Percentiles rank a stretch among this genome's conserved stretches.
Evolutionary conservation across 75 land plant genomes (phyloP).

Genomic region (Cupressus sempervirens): DNA sequence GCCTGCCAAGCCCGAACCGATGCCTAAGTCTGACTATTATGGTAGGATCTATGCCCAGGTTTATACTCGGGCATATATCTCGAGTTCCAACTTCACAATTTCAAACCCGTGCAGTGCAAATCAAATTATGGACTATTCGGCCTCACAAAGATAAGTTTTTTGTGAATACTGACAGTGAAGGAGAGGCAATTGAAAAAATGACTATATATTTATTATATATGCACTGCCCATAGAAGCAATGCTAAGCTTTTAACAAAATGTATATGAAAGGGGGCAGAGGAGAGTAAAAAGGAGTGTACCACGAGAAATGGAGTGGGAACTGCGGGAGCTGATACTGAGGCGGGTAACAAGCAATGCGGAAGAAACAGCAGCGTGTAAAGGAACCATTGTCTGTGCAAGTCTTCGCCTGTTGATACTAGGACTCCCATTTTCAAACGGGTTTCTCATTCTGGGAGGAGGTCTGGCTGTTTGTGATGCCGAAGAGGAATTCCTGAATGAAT

Average conservation of each 20-base stretch:
- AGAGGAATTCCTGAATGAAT: background rate
- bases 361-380: slow-evolving; percentile 67
- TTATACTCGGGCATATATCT: too few relatives aligned
- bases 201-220: background rate
- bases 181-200: background rate
- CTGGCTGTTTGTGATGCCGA: background rate
- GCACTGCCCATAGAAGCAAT: background rate
- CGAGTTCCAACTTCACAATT: too few relatives aligned
- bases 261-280: slow-evolving; percentile 30
- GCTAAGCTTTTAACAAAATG: background rate
- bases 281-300: slow-evolving; percentile 56
- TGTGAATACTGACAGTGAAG: background rate
- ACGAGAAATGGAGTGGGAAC: slow-evolving; percentile 57
- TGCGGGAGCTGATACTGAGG: slow-evolving; percentile 40
- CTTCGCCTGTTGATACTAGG: background rate
- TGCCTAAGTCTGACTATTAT: too few relatives aligned
- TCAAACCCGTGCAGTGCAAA: background rate
- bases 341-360: slow-evolving; percentile 54
- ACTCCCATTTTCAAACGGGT: background rate
- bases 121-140: background rate
- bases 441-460: background rate
- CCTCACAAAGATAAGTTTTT: background rate
- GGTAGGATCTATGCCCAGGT: too few relatives aligned
- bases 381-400: slow-evolving; percentile 30
- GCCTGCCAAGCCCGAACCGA: too few relatives aligned